A percentile compares a stretch with the other conserved stretches of the same genome.
These are phyloP conservation scores for Heterobasidion occidentale DNA, from an alignment of 1,284 basidiomycete genomes.

Conservation along the genomic window DNA sequence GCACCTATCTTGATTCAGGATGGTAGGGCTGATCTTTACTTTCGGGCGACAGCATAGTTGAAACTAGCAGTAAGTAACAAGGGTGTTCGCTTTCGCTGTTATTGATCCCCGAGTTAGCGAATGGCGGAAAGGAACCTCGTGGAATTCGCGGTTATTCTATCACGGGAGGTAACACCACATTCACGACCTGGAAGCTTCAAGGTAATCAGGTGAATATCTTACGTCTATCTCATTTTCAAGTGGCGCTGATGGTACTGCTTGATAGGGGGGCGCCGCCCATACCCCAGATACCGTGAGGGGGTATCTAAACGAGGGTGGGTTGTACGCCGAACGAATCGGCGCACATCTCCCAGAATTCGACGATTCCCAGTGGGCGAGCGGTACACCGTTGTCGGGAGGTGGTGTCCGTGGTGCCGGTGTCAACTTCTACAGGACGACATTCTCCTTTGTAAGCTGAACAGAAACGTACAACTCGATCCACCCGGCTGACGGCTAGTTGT, in stretches of 20 bases:
- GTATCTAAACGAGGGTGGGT: neutral
- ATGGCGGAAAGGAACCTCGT: conserved; percentile 41
- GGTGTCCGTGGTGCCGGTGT: neutral
- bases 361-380: neutral
- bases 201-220: neutral
- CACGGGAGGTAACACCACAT: conserved; percentile 30
- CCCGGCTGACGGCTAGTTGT: conserved; percentile 34
- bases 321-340: neutral
- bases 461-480: neutral
- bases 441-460: neutral
- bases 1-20: neutral
- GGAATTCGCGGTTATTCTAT: conserved; percentile 42
- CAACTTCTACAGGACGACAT: neutral
- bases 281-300: neutral
- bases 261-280: neutral
- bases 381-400: neutral
- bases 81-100: neutral
- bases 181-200: conserved; percentile 31
- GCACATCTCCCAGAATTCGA: neutral
- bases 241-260: neutral
- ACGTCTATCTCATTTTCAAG: too few species aligned
- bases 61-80: neutral
- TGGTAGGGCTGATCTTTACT: neutral
- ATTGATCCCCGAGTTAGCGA: conserved; percentile 20
- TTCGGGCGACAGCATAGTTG: neutral